Evolutionary conservation across 495 filamentous ascomycete genomes (phyloP), one percentile per base, ranked within the genome.

Genomic region (Margaritispora aquatica): DNA sequence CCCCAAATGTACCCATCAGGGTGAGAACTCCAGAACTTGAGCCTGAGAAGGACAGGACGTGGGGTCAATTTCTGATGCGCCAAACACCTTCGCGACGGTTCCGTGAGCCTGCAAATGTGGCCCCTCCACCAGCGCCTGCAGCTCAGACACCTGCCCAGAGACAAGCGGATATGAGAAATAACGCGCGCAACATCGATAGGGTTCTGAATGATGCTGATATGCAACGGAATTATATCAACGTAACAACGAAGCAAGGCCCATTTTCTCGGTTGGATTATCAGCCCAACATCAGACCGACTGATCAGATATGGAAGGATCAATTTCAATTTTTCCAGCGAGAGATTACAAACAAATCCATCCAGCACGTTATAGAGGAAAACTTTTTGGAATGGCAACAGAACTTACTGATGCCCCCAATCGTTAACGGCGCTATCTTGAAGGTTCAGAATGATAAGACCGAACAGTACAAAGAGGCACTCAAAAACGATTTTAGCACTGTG

Each of bases 341-440:
- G 19, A 7, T 44, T 17, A 44, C 11, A 8, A 2, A 8, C 15
- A 44, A 50, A 17, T 50, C 47, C n/a, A 20, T 63, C 31, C 21
- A 26, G 22, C 11, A 24, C 10, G 24, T 62, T 23, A 17, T 62
- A 13, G 47, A 64, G 22, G 24, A 26, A 9, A 10, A 62, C n/a
- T 62, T 67, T 51, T 76, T 47, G 26, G 55, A 59, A 34, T 57
- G 34, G 11, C 58, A 67, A 26, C 26, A 20, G n/a, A 26, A 51
- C 0, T n/a, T 59, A 11, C 15, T 67, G 8, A 10, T 55, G 19
- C 61, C 65, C 19, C 52, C 60, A 22, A 2, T 13, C 0, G 23
- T 15, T 4, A 26, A 55, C 8, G 61, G 61, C 2, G 3, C 26
- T 1, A 31, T 64, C n/a, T 47, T 59, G 1, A 21, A 64, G 9